Evolutionary conservation across 2,329 filamentous ascomycete genomes (phyloP).

Genomic region (Ilyonectria sp.): DNA sequence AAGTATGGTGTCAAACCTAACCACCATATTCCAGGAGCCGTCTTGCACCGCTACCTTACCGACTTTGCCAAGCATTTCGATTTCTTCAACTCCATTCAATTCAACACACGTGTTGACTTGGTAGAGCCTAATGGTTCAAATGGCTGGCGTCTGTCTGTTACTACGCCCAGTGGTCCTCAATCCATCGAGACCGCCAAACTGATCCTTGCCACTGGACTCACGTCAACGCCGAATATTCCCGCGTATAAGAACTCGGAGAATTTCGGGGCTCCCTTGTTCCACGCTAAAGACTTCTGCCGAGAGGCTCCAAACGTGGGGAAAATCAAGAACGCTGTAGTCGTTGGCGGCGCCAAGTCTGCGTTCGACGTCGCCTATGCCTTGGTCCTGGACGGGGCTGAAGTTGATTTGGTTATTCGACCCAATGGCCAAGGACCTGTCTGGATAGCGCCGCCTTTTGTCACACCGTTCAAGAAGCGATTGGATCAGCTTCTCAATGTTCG

Average conservation of each 20-base stretch:
- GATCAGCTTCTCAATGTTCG: conserved; percentile 69
- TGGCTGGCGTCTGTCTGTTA: conserved; percentile 41
- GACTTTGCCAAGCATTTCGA: conserved; percentile 61
- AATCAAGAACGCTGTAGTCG: conserved; percentile 59
- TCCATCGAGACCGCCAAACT: conserved; percentile 55
- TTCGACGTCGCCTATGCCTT: conserved; percentile 72
- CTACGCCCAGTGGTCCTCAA: conserved; percentile 2
- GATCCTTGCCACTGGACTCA: conserved; percentile 67
- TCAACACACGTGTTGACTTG: conserved; percentile 65
- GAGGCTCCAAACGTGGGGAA: conserved; percentile 51
- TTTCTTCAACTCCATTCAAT: conserved; percentile 63
- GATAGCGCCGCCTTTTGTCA: conserved; percentile 71
- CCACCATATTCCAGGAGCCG: conserved; percentile 54
- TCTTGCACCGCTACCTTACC: conserved; percentile 56
- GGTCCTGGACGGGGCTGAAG: conserved; percentile 61
- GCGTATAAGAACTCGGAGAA: conserved; percentile 53
- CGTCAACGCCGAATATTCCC: conserved; percentile 61
- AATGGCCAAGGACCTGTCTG: conserved; percentile 68
- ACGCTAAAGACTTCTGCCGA: conserved; percentile 59
- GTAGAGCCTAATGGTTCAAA: conserved; percentile 49
- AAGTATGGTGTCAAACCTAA: conserved; percentile 50
- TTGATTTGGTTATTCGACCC: conserved; percentile 67
- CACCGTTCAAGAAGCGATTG: conserved; percentile 71
- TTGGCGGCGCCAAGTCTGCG: conserved; percentile 72
- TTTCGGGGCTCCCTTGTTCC: conserved; percentile 59